Base-by-base conservation (phyloP, 2,329 filamentous ascomycete species). In the Didymella segeticola region DNA sequence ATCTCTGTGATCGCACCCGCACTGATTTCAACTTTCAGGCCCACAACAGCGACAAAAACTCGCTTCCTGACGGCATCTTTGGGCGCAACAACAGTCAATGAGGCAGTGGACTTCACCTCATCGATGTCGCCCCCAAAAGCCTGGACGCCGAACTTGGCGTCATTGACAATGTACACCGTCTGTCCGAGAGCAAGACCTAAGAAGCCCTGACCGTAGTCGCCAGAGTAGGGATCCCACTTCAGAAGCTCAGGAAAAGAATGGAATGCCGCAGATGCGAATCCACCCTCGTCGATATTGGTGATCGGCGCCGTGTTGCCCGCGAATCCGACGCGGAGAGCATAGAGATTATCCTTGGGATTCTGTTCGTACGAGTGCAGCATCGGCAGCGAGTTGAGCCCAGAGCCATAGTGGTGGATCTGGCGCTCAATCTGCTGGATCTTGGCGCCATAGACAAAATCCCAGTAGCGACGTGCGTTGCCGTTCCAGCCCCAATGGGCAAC, bases 401-500 rank as follows among this genome's bases (percentile, higher is more conserved):
- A 85, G 15, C 83, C 83, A 59, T 86, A 87, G 68, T 87, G 84
- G 61, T 87, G 84, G 53, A 86, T 80, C 67, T 83, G 81, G 4
- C 79, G 71, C 56, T 80, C 78, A 15, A 77, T 75, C 7, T 77
- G 70, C 23, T 64, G 55, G 10, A 78, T 61, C 56, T 79, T 78
- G 12, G 74, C 77, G 1, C 63, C 79, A 64, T 74, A 83, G 70
- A 81, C 68, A 46, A 83, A 84, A 61, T 86, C 84, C 84, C 84
- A 86, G 66, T 86, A 86, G 5, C 83, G 71, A 1, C 84, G 77
- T 0, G 83, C 82, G 56, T 86, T 86, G 11, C 84, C 84, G 45
- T 86, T 85, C 81, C 81, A 86, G 2, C 82, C 84, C 84, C 84
- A 86, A 57, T 86, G 84, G 0, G 82, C 75, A 0, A 86, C 79